These are phyloP conservation scores for Isabelozyma pseudorhagii DNA, from an alignment of 805 yeast species.

Conservation along the genomic window DNA sequence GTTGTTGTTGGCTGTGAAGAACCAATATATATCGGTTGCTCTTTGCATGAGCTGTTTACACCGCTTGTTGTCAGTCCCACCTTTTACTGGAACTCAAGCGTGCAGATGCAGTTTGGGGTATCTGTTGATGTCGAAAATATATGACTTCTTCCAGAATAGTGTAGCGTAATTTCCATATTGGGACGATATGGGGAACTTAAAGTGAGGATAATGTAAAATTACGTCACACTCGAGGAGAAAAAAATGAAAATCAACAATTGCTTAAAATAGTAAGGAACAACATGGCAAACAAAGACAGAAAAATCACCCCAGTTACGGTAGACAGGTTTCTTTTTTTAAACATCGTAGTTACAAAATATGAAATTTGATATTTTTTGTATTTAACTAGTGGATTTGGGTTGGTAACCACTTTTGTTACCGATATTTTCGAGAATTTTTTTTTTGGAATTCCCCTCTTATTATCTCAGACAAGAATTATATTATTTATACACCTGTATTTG, in stretches of 20 bases:
- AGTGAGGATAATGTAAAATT: neutral
- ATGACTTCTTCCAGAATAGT: neutral
- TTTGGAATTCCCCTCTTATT: neutral
- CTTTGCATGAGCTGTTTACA: too few species aligned
- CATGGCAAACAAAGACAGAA: neutral
- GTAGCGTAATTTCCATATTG: neutral
- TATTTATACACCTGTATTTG: neutral
- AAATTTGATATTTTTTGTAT: too few species aligned
- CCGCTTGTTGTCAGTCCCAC: too few species aligned
- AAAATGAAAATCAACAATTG: neutral
- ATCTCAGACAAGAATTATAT: neutral
- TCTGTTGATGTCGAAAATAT: too few species aligned
- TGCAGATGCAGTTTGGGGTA: too few species aligned
- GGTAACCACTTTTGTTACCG: constrained; percentile 43
- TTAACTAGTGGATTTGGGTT: constrained; percentile 82
- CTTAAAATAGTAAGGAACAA: neutral
- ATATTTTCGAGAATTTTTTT: neutral
- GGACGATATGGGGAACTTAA: neutral
- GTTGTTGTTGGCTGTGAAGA: too few species aligned
- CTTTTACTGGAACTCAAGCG: too few species aligned
- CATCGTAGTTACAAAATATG: too few species aligned
- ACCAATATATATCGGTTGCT: too few species aligned
- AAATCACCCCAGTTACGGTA: too few species aligned
- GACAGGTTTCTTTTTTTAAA: too few species aligned
- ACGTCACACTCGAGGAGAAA: neutral